Conservation (phyloP, 768 basidiomycete species). For the Solioccasus polychromus region DNA sequence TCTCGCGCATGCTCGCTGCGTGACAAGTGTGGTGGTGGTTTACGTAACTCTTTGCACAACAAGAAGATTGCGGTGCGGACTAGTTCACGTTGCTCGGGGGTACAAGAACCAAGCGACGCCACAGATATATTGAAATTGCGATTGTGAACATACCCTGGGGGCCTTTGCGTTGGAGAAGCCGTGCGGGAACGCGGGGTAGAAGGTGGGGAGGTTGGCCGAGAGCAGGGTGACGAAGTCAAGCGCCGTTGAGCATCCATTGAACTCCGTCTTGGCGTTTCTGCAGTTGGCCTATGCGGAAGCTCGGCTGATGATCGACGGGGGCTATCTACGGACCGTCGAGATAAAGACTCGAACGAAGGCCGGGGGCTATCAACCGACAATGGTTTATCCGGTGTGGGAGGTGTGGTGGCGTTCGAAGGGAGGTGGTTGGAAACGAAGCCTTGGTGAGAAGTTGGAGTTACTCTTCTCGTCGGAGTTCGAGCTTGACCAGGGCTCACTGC, state of each 20-base stretch:
- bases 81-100: constrained; percentile 63
- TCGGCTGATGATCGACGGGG: constrained; percentile 40
- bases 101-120: constrained; percentile 48
- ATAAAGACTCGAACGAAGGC: constrained; percentile 9
- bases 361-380: constrained; percentile 24
- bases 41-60: constrained; percentile 64
- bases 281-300: constrained; percentile 33
- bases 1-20: constrained; percentile 52
- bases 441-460: constrained; percentile 42
- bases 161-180: constrained; percentile 44
- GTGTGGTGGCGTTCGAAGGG: constrained; percentile 34
- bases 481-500: constrained; percentile 42
- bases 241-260: constrained; percentile 28
- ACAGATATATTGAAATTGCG: constrained; percentile 60
- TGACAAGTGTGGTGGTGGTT: constrained; percentile 55
- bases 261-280: constrained; percentile 14
- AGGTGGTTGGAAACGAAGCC: constrained; percentile 50
- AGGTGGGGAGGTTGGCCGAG: constrained; percentile 42
- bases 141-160: constrained; percentile 45
- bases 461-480: constrained; percentile 40
- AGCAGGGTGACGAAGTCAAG: constrained; percentile 26
- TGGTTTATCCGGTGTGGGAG: constrained; percentile 30
- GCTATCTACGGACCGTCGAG: constrained; percentile 27
- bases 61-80: constrained; percentile 62
- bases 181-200: constrained; percentile 43